phyloP scores from a whole-genome alignment of 1,139 yeast genomes.

The Diutina catenulata region DNA sequence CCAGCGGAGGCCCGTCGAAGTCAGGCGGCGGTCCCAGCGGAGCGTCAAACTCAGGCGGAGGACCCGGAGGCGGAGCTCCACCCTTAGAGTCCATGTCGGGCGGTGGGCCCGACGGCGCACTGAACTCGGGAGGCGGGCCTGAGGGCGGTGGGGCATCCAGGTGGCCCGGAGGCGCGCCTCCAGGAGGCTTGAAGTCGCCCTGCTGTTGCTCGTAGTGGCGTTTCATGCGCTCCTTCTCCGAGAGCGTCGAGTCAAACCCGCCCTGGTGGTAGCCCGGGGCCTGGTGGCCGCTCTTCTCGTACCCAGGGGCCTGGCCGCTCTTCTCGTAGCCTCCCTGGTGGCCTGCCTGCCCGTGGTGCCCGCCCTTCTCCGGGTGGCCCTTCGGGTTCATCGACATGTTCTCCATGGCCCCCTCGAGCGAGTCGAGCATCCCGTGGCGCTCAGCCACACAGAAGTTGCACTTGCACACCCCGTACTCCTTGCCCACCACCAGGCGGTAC shows the following conservation, averaged over 20 bases:
- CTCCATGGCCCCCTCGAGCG: too few species aligned
- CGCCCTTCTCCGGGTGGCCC: too few species aligned
- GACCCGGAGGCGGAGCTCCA: conserved; percentile 2
- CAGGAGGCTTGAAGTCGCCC: neutral
- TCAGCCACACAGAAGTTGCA: neutral
- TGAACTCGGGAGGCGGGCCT: neutral
- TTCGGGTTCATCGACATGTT: too few species aligned
- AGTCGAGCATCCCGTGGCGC: conserved; percentile 1
- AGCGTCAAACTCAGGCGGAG: neutral
- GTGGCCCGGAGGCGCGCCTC: too few species aligned
- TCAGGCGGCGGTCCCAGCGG: neutral
- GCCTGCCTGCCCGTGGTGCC: too few species aligned
- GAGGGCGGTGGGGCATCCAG: neutral
- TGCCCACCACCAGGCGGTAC: neutral
- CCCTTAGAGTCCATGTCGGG: neutral
- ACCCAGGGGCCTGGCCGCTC: too few species aligned
- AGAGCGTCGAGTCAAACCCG: too few species aligned
- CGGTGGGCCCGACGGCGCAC: neutral
- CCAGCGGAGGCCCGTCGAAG: conserved; percentile 2
- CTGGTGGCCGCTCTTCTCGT: too few species aligned
- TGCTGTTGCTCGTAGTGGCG: neutral
- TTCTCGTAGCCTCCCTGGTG: too few species aligned
- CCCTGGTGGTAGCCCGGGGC: too few species aligned
- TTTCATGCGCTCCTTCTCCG: conserved; percentile 4
- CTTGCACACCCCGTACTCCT: neutral